Base-by-base conservation (phyloP, 805 yeast genomes). In the Ogataea chonburiensis region DNA sequence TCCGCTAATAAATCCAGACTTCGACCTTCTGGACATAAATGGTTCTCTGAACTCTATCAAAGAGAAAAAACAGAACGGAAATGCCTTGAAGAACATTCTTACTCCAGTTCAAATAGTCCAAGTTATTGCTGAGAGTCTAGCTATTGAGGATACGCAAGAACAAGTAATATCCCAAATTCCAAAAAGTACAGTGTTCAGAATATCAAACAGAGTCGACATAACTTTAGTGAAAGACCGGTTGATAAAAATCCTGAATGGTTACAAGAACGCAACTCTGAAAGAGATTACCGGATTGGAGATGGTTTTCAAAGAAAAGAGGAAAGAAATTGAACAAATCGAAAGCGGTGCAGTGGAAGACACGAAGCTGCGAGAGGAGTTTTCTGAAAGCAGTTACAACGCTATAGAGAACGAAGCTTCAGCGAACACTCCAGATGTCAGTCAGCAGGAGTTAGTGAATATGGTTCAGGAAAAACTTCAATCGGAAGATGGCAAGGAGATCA, bases 321-420 rank as follows among this genome's bases (percentile, higher is more conserved):
- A 47, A 9, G 73, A 70, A 38, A 67, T 70, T 6, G 64, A 62
- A 17, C 50, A 56, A 45, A 67, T 70, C 11, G 71, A 66, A 32
- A 52, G 55, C 23, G 73, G 74, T 1, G 60, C 60, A 34, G 53
- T 68, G 45, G 69, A 67, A 27, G 64, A 63, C 19, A 56, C 60
- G 24, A 46, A 55, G 11, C 40, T 64, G 12, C 37, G 47, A 13
- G 42, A 50, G 26, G 66, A 60, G 40, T 52, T 55, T 34, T 31
- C 43, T n/a, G n/a, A 18, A 6, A n/a, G n/a, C n/a, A n/a, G n/a
- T n/a, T n/a, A n/a, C n/a, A n/a, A n/a, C n/a, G n/a, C n/a, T n/a
- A n/a, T n/a, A n/a, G n/a, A n/a, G n/a, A 11, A 9, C 7, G 19
- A 16, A 7, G n/a, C 16, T 12, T 14, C 13, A 5, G 10, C 11